A percentile compares a stretch with the other conserved stretches of the same genome.
phyloP scores from a whole-genome alignment of 768 basidiomycete species.

The Tephrocybe sp. region DNA sequence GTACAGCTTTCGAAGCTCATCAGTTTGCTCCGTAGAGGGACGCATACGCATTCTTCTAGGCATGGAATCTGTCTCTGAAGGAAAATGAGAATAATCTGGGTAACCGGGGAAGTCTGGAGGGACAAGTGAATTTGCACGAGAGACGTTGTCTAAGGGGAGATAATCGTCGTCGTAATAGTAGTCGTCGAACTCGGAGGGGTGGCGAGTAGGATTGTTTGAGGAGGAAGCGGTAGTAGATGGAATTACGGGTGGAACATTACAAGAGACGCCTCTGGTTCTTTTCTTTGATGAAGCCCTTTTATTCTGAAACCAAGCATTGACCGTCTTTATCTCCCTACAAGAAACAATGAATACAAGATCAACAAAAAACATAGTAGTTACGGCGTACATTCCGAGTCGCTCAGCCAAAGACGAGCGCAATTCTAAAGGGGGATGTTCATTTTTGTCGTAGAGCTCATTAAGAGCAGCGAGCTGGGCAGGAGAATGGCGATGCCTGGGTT shows the following conservation, averaged over 20 bases:
- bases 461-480: conserved; percentile 70
- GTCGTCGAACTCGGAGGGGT: conserved; percentile 39
- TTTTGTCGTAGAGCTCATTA: conserved; percentile 75
- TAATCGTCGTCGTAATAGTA: conserved; percentile 42
- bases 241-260: conserved; percentile 32
- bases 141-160: conserved; percentile 29
- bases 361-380: conserved; percentile 10
- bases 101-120: conserved; percentile 41
- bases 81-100: conserved; percentile 46
- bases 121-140: conserved; percentile 31
- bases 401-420: conserved; percentile 67
- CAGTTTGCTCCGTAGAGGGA: conserved; percentile 61
- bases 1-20: conserved; percentile 68
- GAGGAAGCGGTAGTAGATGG: conserved; percentile 30
- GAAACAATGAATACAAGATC: conserved; percentile 11
- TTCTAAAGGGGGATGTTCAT: conserved; percentile 72
- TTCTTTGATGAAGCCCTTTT: conserved; percentile 84
- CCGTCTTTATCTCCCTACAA: conserved; percentile 77
- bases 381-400: conserved; percentile 70
- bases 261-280: conserved; percentile 37
- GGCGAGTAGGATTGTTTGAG: conserved; percentile 26
- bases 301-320: conserved; percentile 87
- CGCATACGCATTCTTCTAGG: conserved; percentile 62
- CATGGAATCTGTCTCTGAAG: conserved; percentile 48
- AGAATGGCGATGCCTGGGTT: conserved; percentile 76